phyloP scores from a whole-genome alignment of 371 early-diverging fungal genomes.

The Blakeslea trispora region DNA sequence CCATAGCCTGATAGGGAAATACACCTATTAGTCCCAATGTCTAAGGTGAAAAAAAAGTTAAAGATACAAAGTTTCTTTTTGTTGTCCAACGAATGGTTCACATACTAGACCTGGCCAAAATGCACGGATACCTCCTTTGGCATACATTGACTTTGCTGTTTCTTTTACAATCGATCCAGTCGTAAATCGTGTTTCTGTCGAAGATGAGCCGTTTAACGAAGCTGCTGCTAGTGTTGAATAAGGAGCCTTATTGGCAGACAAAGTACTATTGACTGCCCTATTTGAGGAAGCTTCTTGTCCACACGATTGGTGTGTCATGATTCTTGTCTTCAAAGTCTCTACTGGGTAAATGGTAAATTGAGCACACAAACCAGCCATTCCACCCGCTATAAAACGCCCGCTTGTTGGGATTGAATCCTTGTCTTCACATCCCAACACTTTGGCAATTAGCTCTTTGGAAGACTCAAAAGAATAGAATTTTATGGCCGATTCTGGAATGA shows the following conservation, averaged over 20 bases:
- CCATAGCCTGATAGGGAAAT: slow-evolving; percentile 81
- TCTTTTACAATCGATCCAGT: slow-evolving; percentile 22
- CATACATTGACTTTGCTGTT: slow-evolving; percentile 62
- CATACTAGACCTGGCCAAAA: slow-evolving; percentile 74
- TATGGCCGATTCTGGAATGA: slow-evolving; percentile 79
- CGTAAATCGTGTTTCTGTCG: background rate
- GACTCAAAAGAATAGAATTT: slow-evolving; percentile 75
- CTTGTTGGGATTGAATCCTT: slow-evolving; percentile 57
- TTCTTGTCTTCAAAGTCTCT: slow-evolving; percentile 74
- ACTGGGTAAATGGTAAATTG: slow-evolving; percentile 78
- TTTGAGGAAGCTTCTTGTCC: background rate
- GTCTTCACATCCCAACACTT: slow-evolving; percentile 39
- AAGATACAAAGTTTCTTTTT: too few species aligned
- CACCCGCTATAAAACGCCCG: slow-evolving; percentile 77
- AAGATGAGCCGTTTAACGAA: background rate
- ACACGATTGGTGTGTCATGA: slow-evolving; percentile 55
- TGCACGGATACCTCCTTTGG: slow-evolving; percentile 59
- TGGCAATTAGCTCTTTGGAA: slow-evolving; percentile 56
- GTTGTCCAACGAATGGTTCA: background rate
- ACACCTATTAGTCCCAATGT: slow-evolving; percentile 67
- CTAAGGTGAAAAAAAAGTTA: slow-evolving; percentile 11
- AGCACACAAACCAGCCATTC: slow-evolving; percentile 68
- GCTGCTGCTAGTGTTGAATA: slow-evolving; percentile 11
- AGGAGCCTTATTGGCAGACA: slow-evolving; percentile 2
- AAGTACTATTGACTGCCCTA: background rate